These are phyloP conservation scores for Apiotrichum brassicae DNA, from an alignment of 1,284 basidiomycete genomes.

Conservation along the genomic window DNA sequence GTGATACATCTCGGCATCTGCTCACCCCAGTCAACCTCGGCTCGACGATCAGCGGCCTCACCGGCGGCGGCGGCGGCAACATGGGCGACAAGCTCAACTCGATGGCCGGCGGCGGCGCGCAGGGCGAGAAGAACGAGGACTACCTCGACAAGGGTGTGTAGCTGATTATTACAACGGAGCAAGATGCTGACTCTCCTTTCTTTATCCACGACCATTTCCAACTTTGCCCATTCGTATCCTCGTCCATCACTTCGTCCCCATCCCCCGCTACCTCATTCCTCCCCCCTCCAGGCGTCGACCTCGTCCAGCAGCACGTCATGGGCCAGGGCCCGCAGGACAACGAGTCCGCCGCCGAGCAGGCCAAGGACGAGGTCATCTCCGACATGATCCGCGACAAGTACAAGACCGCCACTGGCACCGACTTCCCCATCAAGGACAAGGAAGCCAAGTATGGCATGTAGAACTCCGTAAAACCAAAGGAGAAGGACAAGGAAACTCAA, in stretches of 20 bases:
- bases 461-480: too few relatives aligned
- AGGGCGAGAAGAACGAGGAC: slow-evolving; percentile 17
- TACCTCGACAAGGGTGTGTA: slow-evolving; percentile 18
- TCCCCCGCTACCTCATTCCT: not conserved
- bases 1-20: not conserved
- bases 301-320: slow-evolving; percentile 13
- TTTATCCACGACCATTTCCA: too few relatives aligned
- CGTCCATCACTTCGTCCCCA: not conserved
- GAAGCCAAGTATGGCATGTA: too few relatives aligned
- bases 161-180: too few relatives aligned
- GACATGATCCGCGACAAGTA: slow-evolving; percentile 12
- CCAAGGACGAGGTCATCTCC: slow-evolving; percentile 15
- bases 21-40: slow-evolving; percentile 10
- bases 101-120: slow-evolving; percentile 14
- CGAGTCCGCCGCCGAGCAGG: slow-evolving; percentile 16
- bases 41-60: not conserved
- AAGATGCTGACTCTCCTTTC: too few relatives aligned
- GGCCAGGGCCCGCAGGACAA: slow-evolving; percentile 11
- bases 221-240: not conserved
- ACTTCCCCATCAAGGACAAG: slow-evolving; percentile 2
- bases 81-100: slow-evolving; percentile 13
- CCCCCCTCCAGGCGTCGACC: slow-evolving; percentile 12
- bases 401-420: slow-evolving; percentile 7
- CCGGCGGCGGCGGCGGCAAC: slow-evolving; percentile 5
- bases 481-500: too few relatives aligned